Evolutionary conservation across 495 filamentous ascomycete genomes (phyloP), one percentile per base, ranked within the genome.

Genomic region (Chaetomium fimeti): DNA sequence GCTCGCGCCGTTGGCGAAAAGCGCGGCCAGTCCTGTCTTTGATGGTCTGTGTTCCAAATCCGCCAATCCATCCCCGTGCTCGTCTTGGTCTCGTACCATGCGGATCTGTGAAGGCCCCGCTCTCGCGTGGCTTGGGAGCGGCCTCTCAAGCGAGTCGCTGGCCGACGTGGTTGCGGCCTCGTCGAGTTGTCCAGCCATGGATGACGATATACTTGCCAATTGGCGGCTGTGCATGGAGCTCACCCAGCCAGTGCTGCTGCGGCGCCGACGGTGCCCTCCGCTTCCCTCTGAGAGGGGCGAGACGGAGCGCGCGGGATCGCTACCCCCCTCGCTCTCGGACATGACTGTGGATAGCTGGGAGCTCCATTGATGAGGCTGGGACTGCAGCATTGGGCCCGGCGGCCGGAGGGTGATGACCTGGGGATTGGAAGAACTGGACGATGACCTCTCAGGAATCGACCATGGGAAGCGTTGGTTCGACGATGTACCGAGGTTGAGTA

Each of bases 311-410:
- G 79, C 80, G 29, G 71, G 69, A 13, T 74, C 70, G 65, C 81
- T 82, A 56, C 76, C 75, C 18, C 65, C 76, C 52, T 83, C 81
- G 76, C 85, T 85, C 62, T 87, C 85, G 24, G 89, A 91, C 57
- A 84, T 82, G 32, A 91, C 88, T 20, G 88, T 87, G 22, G 89
- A 91, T 15, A 92, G 80, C 71, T 89, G 87, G 68, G 88, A 87
- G 72, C 88, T 90, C 84, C 88, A 89, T 77, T 84, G 84, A 59
- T 85, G 80, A 52, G 78, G 73, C 47, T 72, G 68, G 63, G 74
- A 69, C 64, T 71, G 68, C 62, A 74, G 65, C 73, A 76, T 73
- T 65, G 70, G 75, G 67, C 66, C 63, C 61, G 61, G 67, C 18
- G 66, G 63, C 40, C 66, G 69, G 45, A 62, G 63, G 61, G 56